Evolutionary conservation across 2,329 filamentous ascomycete genomes (phyloP).

Genomic region (Neoascochyta sp.): DNA sequence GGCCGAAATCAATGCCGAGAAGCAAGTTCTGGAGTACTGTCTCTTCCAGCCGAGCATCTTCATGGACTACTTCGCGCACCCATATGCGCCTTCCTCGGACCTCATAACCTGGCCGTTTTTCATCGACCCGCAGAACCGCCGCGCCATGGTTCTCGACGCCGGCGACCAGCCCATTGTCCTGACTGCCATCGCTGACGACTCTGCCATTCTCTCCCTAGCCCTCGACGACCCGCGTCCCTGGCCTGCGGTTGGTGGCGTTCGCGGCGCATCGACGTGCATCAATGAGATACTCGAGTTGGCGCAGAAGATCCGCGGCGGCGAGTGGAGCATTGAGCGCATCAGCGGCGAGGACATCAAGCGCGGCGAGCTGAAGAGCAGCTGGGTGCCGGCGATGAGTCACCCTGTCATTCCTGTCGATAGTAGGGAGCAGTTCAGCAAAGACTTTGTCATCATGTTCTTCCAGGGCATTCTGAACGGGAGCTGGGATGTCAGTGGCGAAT

Average conservation of each 20-base stretch:
- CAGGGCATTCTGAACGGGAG: constrained; percentile 42
- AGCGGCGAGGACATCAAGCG: constrained; percentile 47
- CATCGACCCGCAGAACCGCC: constrained; percentile 25
- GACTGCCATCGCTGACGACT: constrained; percentile 25
- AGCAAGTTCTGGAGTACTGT: constrained; percentile 54
- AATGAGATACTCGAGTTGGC: constrained; percentile 29
- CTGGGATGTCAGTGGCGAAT: constrained; percentile 46
- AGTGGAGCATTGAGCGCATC: constrained; percentile 45
- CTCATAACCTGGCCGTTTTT: constrained; percentile 39
- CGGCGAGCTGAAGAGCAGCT: constrained; percentile 41
- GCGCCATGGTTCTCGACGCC: constrained; percentile 28
- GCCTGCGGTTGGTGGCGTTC: constrained; percentile 28
- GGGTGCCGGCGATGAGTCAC: constrained; percentile 38
- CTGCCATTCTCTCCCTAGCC: constrained; percentile 21
- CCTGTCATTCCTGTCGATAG: constrained; percentile 38
- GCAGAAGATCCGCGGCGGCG: constrained; percentile 27
- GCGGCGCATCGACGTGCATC: constrained; percentile 19
- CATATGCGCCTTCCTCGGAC: constrained; percentile 47
- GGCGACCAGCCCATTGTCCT: constrained; percentile 25
- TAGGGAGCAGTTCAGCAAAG: constrained; percentile 33
- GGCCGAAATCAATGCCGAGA: constrained; percentile 44
- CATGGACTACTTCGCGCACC: constrained; percentile 53
- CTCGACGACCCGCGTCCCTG: constrained; percentile 23
- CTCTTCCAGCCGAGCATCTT: constrained; percentile 56
- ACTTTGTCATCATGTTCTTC: constrained; percentile 44